These are phyloP conservation scores for Scheffersomyces segobiensis DNA, from an alignment of 1,139 yeast genomes.

Conservation along the genomic window DNA sequence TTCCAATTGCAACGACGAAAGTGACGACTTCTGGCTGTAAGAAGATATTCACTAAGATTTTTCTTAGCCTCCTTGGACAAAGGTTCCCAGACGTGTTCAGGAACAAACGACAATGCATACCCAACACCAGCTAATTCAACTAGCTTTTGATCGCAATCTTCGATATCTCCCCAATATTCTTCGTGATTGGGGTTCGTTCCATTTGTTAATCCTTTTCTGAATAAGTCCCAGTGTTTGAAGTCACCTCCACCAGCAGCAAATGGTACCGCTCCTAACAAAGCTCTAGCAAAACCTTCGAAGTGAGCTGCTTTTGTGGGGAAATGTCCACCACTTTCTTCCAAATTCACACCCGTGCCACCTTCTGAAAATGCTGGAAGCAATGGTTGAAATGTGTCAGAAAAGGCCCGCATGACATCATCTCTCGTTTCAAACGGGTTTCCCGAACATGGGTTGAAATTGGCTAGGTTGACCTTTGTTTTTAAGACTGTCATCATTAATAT, in stretches of 20 bases:
- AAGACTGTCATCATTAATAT: not conserved
- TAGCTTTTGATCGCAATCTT: slow-evolving; percentile 18
- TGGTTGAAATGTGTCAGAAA: not conserved
- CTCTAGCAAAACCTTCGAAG: slow-evolving; percentile 26
- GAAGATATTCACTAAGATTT: slow-evolving; percentile 16
- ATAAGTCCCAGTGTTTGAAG: slow-evolving; percentile 13
- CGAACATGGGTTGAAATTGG: not conserved
- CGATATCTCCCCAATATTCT: slow-evolving; percentile 26
- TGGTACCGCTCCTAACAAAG: slow-evolving; percentile 29
- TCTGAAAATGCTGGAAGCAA: not conserved
- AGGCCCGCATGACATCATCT: not conserved
- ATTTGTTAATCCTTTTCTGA: slow-evolving; percentile 18
- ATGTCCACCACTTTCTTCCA: not conserved
- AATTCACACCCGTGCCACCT: not conserved
- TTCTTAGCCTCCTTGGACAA: slow-evolving; percentile 15
- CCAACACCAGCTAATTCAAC: slow-evolving; percentile 30
- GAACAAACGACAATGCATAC: slow-evolving; percentile 19
- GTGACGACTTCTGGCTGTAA: slow-evolving; percentile 12
- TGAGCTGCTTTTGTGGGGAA: slow-evolving; percentile 13
- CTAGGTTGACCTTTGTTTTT: not conserved
- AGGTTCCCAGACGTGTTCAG: slow-evolving; percentile 25
- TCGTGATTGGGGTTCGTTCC: slow-evolving; percentile 24
- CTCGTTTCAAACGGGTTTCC: slow-evolving; percentile 1
- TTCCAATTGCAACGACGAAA: slow-evolving; percentile 23
- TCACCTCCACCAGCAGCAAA: slow-evolving; percentile 21